phyloP scores from a whole-genome alignment of 495 filamentous ascomycete species.

The Pseudevernia furfuracea region DNA sequence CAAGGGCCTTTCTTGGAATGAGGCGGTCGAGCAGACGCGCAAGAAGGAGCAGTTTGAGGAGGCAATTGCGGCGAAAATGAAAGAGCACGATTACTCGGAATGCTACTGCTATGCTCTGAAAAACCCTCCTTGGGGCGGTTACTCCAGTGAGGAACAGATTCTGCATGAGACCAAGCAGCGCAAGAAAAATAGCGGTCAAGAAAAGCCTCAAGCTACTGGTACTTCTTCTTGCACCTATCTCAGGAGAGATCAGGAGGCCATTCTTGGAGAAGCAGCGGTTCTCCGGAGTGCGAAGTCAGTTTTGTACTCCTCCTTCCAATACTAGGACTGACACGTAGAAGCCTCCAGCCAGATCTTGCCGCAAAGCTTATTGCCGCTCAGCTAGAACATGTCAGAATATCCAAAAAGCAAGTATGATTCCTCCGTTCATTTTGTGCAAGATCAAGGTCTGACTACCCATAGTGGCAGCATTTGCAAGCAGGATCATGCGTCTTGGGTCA shows the following conservation, averaged over 20 bases:
- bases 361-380: background rate
- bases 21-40: background rate
- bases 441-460: no score
- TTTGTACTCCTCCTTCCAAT: no score
- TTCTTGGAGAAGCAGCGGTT: background rate
- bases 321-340: background rate
- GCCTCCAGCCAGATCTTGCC: background rate
- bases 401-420: background rate
- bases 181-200: background rate
- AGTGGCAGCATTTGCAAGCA: background rate
- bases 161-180: background rate
- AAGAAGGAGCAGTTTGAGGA: background rate
- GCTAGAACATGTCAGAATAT: background rate
- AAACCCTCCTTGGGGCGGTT: background rate
- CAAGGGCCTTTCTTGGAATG: background rate
- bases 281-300: no score
- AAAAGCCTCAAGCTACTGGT: background rate
- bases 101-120: background rate
- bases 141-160: background rate
- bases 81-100: background rate
- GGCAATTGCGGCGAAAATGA: background rate
- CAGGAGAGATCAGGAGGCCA: background rate
- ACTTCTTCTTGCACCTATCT: background rate
- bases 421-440: background rate
- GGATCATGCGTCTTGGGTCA: background rate